Evolutionary conservation across 176 grass and related monocot genomes (phyloP).

Genomic region (Elymus sibiricus): DNA sequence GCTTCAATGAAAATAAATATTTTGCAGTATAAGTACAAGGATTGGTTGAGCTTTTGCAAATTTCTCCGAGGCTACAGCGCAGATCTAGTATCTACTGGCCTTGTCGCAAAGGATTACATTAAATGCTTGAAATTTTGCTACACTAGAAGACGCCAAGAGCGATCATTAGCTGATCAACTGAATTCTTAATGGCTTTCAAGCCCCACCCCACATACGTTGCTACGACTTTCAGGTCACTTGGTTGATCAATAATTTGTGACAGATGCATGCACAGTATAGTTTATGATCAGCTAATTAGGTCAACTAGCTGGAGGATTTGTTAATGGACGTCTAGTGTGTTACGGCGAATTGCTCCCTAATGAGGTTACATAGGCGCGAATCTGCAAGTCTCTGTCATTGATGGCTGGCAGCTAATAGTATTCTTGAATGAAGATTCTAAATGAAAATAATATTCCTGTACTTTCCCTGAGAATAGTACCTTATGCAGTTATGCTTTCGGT

Average conservation of each 20-base stretch:
- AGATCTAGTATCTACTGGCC: not conserved
- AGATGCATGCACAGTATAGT: constrained; percentile 16
- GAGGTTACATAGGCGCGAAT: not conserved
- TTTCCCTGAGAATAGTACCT: not conserved
- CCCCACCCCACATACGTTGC: not conserved
- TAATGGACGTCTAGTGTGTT: not conserved
- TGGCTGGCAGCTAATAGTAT: not conserved
- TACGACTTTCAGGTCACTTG: constrained; percentile 17
- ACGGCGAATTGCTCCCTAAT: not conserved
- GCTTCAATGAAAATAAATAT: not conserved
- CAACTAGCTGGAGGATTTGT: not conserved
- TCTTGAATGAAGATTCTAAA: not conserved
- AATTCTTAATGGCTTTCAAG: not conserved
- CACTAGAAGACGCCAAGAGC: not conserved
- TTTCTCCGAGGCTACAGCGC: not conserved
- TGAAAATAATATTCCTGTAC: not conserved
- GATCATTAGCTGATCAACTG: not conserved
- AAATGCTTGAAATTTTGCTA: not conserved
- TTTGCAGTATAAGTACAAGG: not conserved
- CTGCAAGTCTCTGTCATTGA: not conserved
- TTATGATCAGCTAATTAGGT: constrained; percentile 21
- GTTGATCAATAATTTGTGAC: constrained; percentile 22
- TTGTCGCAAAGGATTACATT: not conserved
- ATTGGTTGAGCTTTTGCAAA: not conserved
- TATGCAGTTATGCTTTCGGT: not conserved